Evolutionary conservation across 345 rosid genomes (phyloP), one percentile per base, ranked within the genome.

Genomic region (Citrus australasica): DNA sequence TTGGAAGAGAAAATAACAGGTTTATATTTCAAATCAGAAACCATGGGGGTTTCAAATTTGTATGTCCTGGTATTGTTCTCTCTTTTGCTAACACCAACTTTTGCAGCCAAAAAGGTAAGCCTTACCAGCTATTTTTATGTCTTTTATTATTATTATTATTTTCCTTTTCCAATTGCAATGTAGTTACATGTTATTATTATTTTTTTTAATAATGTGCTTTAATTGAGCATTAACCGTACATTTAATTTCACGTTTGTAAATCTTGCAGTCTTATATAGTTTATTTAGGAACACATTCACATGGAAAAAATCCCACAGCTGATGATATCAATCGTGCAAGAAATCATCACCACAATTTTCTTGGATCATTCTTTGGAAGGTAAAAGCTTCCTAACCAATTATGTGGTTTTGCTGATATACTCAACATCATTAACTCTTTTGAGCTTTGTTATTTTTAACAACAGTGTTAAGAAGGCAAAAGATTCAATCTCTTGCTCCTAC

Each of bases 41-140:
- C 16, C 76, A 90, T 86, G 91, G 78, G 53, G 77, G 72, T 83
- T 58, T 73, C 86, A 76, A 19, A 42, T 37, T 59, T 79, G 35
- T 76, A 73, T 62, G 56, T 37, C 14, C 61, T 81, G 48, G 72
- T 82, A 7, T 76, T 73, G 4, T 2, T 86, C 42, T 64, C 85
- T 70, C 68, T 86, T 72, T 71, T 79, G 21, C 79, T 69, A 33
- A 48, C 77, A 37, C 84, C 80, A 35, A 46, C 85, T 77, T 83
- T 77, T 84, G 86, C 90, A 59, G 21, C 59, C 9, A 53, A 70
- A 83, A 87, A 88, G 87, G 92, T 79, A 73, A 78, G 81, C 69
- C 70, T 30, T 38, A 46, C 51, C 16, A 3, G 51, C 17, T 25
- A 13, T 2, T 13, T 11, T 46, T 13, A 46, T 46, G 4, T 46